phyloP scores from a whole-genome alignment of 768 basidiomycete genomes.

The Strobilomyces dryophilus region DNA sequence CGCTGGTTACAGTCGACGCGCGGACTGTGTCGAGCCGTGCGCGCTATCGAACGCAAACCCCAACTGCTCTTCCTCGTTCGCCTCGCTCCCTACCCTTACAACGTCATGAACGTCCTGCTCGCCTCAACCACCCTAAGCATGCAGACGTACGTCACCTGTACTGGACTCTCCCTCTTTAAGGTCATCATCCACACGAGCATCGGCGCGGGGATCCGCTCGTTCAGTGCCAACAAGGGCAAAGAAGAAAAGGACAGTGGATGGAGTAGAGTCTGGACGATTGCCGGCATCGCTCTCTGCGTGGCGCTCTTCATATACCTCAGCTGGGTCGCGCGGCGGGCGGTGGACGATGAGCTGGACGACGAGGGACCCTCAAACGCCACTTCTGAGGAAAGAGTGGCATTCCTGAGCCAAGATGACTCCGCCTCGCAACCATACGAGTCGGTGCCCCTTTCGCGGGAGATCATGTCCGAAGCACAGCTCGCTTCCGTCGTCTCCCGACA shows the following conservation, averaged over 20 bases:
- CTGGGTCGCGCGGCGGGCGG: constrained; percentile 69
- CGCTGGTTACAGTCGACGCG: constrained; percentile 67
- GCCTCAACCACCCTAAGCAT: constrained; percentile 81
- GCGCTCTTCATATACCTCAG: constrained; percentile 77
- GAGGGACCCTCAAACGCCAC: constrained; percentile 31
- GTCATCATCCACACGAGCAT: constrained; percentile 88
- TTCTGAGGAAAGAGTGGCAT: constrained; percentile 51
- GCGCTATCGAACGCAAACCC: constrained; percentile 84
- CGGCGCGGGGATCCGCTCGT: constrained; percentile 83
- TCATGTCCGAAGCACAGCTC: constrained; percentile 50
- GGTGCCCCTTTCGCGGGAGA: constrained; percentile 19
- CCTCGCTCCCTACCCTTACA: constrained; percentile 88
- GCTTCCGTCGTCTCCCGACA: constrained; percentile 16
- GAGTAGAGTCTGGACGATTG: constrained; percentile 57
- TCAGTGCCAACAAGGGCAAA: constrained; percentile 47
- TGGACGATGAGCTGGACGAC: constrained; percentile 51
- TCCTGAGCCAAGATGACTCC: constrained; percentile 37
- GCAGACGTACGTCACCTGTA: constrained; percentile 73
- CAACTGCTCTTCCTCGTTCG: constrained; percentile 88
- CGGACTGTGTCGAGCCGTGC: constrained; percentile 75
- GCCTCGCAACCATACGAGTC: constrained; percentile 13
- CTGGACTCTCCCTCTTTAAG: constrained; percentile 83
- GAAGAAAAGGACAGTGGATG: constrained; percentile 42
- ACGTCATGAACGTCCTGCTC: constrained; percentile 92
- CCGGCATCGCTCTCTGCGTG: constrained; percentile 67